Conservation (phyloP, 768 basidiomycete genomes). For the Tricholoma saponaceum region DNA sequence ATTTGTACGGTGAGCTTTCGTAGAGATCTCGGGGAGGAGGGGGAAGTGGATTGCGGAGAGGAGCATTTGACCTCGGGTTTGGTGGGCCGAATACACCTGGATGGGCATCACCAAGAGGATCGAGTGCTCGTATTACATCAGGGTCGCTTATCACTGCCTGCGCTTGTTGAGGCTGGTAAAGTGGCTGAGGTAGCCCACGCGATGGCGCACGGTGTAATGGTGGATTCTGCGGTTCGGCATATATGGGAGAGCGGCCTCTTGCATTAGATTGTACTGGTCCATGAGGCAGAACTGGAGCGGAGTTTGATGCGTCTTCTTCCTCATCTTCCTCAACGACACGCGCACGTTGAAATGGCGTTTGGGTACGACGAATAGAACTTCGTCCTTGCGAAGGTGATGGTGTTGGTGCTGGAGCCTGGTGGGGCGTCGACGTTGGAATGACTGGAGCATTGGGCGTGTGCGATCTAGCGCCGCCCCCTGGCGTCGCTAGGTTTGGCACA, state of each 20-base stretch:
- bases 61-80: not conserved
- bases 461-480: not conserved
- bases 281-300: not conserved
- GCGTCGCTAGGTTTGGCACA: not conserved
- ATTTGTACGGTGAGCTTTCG: conserved; percentile 51
- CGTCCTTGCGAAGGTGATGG: not conserved
- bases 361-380: not conserved
- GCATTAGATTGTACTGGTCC: not conserved
- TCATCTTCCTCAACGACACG: conserved; percentile 2
- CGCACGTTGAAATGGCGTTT: conserved; percentile 3
- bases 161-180: not conserved
- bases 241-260: not conserved
- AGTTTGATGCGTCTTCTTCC: not conserved
- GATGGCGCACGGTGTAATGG: not conserved
- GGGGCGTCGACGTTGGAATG: not conserved
- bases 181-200: not conserved
- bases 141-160: not conserved
- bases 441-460: not conserved
- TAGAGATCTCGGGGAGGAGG: conserved; percentile 58
- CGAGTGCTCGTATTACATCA: not conserved
- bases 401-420: not conserved
- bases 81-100: not conserved
- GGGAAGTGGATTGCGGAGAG: conserved; percentile 55
- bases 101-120: not conserved
- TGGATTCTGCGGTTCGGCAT: not conserved